phyloP scores from a whole-genome alignment of 768 basidiomycete species.

The Trametes coccinea region DNA sequence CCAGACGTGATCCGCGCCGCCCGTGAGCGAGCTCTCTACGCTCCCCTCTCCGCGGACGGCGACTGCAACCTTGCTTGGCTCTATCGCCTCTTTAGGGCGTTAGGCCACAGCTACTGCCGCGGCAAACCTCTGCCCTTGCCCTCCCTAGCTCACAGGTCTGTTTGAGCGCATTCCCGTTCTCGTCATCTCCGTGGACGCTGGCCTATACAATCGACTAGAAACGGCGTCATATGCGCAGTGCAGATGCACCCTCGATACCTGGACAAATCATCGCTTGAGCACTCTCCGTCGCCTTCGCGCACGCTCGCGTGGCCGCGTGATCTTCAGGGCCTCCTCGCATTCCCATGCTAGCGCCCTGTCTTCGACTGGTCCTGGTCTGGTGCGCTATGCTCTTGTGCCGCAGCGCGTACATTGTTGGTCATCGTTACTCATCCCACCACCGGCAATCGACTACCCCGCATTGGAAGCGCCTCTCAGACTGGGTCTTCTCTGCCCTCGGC shows the following conservation, averaged over 20 bases:
- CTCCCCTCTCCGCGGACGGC: not conserved
- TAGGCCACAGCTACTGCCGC: not conserved
- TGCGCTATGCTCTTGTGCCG: too few species aligned
- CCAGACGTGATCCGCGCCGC: not conserved
- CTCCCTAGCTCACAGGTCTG: not conserved
- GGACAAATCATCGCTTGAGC: too few species aligned
- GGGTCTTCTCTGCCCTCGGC: too few species aligned
- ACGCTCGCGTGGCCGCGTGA: not conserved
- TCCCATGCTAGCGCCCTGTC: not conserved
- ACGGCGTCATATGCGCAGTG: too few species aligned
- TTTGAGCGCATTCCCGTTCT: not conserved
- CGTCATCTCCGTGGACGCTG: not conserved
- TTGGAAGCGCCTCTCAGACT: not conserved
- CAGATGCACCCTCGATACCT: too few species aligned
- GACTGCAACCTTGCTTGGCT: not conserved
- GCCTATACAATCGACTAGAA: too few species aligned
- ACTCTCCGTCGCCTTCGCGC: not conserved
- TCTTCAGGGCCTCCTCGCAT: not conserved
- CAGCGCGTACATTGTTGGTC: too few species aligned
- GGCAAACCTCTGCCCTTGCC: not conserved
- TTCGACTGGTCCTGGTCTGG: not conserved
- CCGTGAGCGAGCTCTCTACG: not conserved
- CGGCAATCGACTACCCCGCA: not conserved
- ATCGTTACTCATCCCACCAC: not conserved
- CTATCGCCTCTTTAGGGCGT: not conserved